Percentiles rank a stretch among this genome's conserved stretches.
Evolutionary conservation across 2,329 filamentous ascomycete genomes (phyloP).

Genomic region (Microsporum canis): DNA sequence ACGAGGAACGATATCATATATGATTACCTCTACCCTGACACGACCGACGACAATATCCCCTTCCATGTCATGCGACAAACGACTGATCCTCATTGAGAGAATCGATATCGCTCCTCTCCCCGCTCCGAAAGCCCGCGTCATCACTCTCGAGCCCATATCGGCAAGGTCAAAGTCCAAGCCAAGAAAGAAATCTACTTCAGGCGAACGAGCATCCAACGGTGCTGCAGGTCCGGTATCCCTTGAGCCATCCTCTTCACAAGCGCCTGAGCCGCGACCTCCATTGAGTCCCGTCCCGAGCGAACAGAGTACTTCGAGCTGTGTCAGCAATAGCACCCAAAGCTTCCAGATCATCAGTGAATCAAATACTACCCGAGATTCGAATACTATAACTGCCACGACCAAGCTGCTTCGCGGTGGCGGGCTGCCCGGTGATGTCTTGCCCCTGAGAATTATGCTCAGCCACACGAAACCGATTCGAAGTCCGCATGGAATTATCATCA

Average conservation of each 20-base stretch:
- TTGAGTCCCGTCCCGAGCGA: conserved; percentile 50
- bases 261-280: conserved; percentile 23
- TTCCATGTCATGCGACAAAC: conserved; percentile 66
- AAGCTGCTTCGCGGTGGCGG: conserved; percentile 74
- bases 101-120: conserved; percentile 71
- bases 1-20: conserved; percentile 82
- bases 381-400: conserved; percentile 75
- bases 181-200: conserved; percentile 34
- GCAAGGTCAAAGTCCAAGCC: conserved; percentile 49
- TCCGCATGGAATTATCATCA: conserved; percentile 83
- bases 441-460: conserved; percentile 68
- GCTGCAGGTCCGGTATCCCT: conserved; percentile 15
- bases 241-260: conserved; percentile 16
- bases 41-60: conserved; percentile 77
- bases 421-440: conserved; percentile 71
- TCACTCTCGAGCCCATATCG: conserved; percentile 80
- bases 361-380: conserved; percentile 40
- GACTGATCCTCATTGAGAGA: conserved; percentile 66
- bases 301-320: conserved; percentile 57
- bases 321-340: conserved; percentile 53
- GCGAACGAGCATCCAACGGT: conserved; percentile 35
- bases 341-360: conserved; percentile 42
- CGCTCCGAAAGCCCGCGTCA: conserved; percentile 65
- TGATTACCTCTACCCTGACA: conserved; percentile 80
- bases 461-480: conserved; percentile 87